Evolutionary conservation across 305 asterid genomes (phyloP), one percentile per base, ranked within the genome.

Genomic region (Solanum hybrid): DNA sequence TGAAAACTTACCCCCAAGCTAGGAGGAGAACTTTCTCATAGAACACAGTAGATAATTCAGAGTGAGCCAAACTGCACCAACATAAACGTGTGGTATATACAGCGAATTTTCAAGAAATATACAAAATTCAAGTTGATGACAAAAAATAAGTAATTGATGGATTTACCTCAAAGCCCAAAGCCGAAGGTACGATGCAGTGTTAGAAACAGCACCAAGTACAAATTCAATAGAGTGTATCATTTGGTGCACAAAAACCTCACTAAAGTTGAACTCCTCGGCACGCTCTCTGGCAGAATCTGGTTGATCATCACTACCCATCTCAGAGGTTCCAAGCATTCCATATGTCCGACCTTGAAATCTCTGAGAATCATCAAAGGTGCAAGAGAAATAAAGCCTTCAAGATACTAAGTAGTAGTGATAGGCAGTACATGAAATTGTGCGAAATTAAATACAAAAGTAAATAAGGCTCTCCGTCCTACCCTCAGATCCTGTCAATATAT

Each of bases 201-300:
- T 97, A 79, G 99, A 96, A 92, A 97, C 99, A 72, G 99, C 98
- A 87, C 99, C 99, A 75, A 97, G 96, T 79, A 97, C 98, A 86
- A 97, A 97, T 93, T 97, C 99, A 85, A 97, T 97, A 86, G 98
- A 89, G 89, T 97, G 99, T 95, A 97, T 97, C 99, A 96, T 96
- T 91, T 96, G 99, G 92, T 97, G 99, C 93, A 97, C 99, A 90
- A 97, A 97, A 73, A 95, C 96, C 94, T 97, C 99, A 91, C 98
- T 96, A 88, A 96, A 97, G 90, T 97, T 93, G 91, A 97, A 97
- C 72, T 95, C 98, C 89, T 96, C 98, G 22, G 89, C 94, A 80
- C 88, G 95, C 89, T 94, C 95, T 93, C 96, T 95, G 26, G 93
- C 95, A 70, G 97, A 95, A 89, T 91, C 98, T 79, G 96, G 96